Evolutionary conservation across 2,329 filamentous ascomycete species (phyloP), one percentile per base, ranked within the genome.

Genomic region (Uncinocarpus reesii): DNA sequence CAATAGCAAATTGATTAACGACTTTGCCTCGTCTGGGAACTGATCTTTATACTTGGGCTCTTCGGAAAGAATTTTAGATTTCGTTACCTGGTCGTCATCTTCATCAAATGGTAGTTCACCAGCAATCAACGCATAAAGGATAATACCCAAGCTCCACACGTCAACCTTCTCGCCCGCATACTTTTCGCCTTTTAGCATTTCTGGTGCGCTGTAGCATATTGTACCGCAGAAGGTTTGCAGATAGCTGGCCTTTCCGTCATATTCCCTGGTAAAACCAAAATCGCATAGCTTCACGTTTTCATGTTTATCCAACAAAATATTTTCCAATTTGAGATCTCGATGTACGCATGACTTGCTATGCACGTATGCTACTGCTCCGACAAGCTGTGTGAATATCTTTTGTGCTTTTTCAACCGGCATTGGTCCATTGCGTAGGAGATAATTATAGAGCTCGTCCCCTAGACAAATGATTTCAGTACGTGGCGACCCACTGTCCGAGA

Each of bases 101-200:
- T 96, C 92, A 66, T 98, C 92, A 59, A 94, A 98, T 0, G 92
- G 92, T 34, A 98, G 73, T 54, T 86, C 78, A 49, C 86, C 86
- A 23, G 86, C 84, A 26, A 92, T 72, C 55, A 92, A 71, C 32
- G 89, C 86, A 65, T 87, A 92, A 36, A 92, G 75, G 60, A 95
- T 95, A 55, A 95, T 88, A 52, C 88, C 88, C 62, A 89, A 84
- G 66, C 90, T 96, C 92, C 92, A 98, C 3, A 98, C 88, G 61
- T 98, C 92, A 42, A 98, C 90, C 70, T 95, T 96, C 70, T 95
- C 88, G 21, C 88, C 90, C 0, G 89, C 92, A 63, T 98, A 98
- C 66, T 94, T 96, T 65, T 98, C 92, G 32, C 89, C 92, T 65
- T 92, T 95, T 34, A 98, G 75, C 92, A 98, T 98, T 67, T 98